Evolutionary conservation across 257 asterid species (phyloP), one percentile per base, ranked within the genome.

Genomic region (Agastache rugosa): DNA sequence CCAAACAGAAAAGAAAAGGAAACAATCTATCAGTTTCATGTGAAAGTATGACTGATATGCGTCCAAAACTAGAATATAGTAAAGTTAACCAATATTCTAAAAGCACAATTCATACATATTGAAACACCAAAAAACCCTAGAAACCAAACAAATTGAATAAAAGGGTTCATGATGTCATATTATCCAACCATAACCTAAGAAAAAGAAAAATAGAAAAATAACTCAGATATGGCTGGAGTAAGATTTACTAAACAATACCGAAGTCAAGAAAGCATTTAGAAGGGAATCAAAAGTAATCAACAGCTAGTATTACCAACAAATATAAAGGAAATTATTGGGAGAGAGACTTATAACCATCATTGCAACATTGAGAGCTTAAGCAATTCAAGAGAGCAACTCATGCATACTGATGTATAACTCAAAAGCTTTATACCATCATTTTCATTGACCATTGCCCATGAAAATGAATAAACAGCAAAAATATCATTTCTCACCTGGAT

Each of bases 401-500:
- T 8, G 62, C 63, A 76, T 51, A 17, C 11, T 47, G 63, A 29
- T 54, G 14, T 44, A 61, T 6, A 10, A 45, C 3, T 20, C n/a
- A 23, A 61, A 51, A 54, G 16, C 45, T 62, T 77, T 29, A 58
- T 31, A 44, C 20, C 41, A 59, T 44, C 45, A 60, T 51, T 61
- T 35, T 42, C 50, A 68, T 56, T 11, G 19, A 44, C 62, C 31
- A 60, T 20, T 44, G 23, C 27, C 1, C 42, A 63, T n/a, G 44
- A 63, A 74, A 78, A 56, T 58, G 39, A 71, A 37, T 22, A 34
- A 45, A 25, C 2, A 66, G 66, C 19, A 67, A 44, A 76, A 75
- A 31, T 20, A 29, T 66, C 37, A 56, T 22, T 45, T 54, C 88
- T 73, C 60, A 93, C 98, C 94, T 78, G 78, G 74, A 71, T 76